Evolutionary conservation across 2,329 filamentous ascomycete genomes (phyloP), one percentile per base, ranked within the genome.

Genomic region (Shiraia bambusicola): DNA sequence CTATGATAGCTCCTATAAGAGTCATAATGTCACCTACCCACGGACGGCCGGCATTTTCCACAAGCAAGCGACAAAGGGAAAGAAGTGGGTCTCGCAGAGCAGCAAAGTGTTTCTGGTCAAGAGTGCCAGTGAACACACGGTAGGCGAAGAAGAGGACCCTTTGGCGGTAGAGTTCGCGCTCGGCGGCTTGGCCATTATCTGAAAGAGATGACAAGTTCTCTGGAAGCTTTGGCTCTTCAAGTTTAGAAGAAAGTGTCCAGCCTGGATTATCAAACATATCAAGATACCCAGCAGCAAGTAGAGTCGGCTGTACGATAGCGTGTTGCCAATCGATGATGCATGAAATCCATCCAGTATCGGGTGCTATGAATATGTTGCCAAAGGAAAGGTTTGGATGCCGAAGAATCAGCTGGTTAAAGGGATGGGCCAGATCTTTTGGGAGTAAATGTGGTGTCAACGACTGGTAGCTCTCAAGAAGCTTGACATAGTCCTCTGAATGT

Each of bases 251-350:
- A 35, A 45, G 34, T 25, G 42, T 28, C 32, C 37, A 24, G 33
- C 48, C 44, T 47, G 48, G 48, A 31, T 45, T 48, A 26, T 51
- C 44, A 33, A 51, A 51, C 31, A 40, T 28, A 19, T 31, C 37
- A 33, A 44, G 48, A 22, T 45, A 45, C 25, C 48, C 44, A 35
- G 48, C 48, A 19, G 44, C 44, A 37, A 43, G 49, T 32, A 49
- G 42, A 15, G 33, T 34, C 42, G 45, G 45, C 40, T 45, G 49
- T 19, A 47, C 37, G 34, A 50, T 40, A 22, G 43, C 31, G 15
- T 50, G 40, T 29, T 52, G 46, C 47, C 47, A 52, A 36, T 49
- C 49, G 33, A 52, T 47, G 26, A 52, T 40, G 34, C 43, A 43
- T 16, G 40, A 42, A 19, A 52, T 37, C 28, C 34, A 27, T 27